These are phyloP conservation scores for Leccinellum albellum DNA, from an alignment of 768 basidiomycete species.

Conservation along the genomic window DNA sequence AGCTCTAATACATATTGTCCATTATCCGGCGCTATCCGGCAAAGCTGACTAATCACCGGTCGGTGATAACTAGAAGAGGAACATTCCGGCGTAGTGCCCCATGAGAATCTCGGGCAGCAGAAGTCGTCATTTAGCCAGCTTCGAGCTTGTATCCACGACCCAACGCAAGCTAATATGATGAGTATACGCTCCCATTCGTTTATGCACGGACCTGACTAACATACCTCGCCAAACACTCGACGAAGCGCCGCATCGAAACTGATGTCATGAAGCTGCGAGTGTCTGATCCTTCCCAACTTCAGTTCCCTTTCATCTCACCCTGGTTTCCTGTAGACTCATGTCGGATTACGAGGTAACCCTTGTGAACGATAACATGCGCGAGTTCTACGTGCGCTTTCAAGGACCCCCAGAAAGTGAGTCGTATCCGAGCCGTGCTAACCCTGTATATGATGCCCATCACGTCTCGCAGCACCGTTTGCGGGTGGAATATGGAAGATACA, in stretches of 20 bases:
- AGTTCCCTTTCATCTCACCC: conserved; percentile 9
- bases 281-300: not conserved
- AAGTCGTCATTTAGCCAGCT: conserved; percentile 16
- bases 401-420: conserved; percentile 90
- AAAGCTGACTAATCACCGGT: not conserved
- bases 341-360: conserved; percentile 97
- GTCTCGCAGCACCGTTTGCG: conserved; percentile 80
- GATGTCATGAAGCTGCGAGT: conserved; percentile 98
- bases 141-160: conserved; percentile 11
- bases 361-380: conserved; percentile 98
- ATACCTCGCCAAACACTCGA: conserved; percentile 49
- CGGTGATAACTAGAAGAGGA: conserved; percentile 20
- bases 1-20: not conserved
- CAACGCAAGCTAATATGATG: conserved; percentile 49
- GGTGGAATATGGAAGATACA: conserved; percentile 99
- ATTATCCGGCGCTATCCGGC: not conserved
- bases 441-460: not conserved
- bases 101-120: too few relatives aligned
- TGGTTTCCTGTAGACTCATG: conserved; percentile 69
- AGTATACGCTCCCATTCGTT: conserved; percentile 37
- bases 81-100: conserved; percentile 10
- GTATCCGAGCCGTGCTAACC: not conserved
- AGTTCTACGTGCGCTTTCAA: conserved; percentile 95
- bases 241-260: conserved; percentile 94
- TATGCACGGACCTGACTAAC: conserved; percentile 26